Base-by-base conservation (phyloP, 768 basidiomycete species). In the Pisolithus tinctorius region DNA sequence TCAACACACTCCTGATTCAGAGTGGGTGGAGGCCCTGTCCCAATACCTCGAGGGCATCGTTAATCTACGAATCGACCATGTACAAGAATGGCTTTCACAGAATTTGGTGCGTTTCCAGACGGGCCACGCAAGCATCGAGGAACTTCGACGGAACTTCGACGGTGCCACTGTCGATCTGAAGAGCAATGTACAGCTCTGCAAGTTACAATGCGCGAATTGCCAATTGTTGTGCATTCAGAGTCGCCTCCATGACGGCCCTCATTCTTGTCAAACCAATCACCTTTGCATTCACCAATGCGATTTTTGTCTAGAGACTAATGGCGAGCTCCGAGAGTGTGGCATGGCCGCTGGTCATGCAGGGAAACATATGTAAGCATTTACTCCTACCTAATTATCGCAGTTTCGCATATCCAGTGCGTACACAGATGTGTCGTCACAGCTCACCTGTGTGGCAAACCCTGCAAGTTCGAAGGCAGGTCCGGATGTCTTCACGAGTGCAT, bases 401-500 rank as follows among this genome's bases (percentile, higher is more conserved):
- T 25, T 17, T n/a, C 34, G 17, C 6, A 54, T 37, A 17, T 8
- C 45, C 31, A 46, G 40, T 20, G 4, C 11, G 13, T 34, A 47
- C 29, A n/a, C 48, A 81, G 80, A 36, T 81, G 80, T 56, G 66
- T 70, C 31, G 71, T 77, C 3, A 69, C 70, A 34, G 55, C 63
- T 27, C 77, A 76, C 63, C 54, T 47, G 10, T 47, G 45, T 47
- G 45, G 45, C 9, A 47, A 47, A 45, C 66, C 65, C n/a, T 82
- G 81, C 56, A 56, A 59, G 26, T 62, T 78, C 4, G 58, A 59
- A 3, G 72, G 69, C 25, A 75, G 68, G 51, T 63, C 60, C 23
- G 80, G 81, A 1, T 82, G 81, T 56, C 62, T 78, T 9, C 65
- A 61, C 17, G 63, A 71, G 30, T 82, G 81, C 56, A 70, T 71